These are phyloP conservation scores for Agrocybe praecox DNA, from an alignment of 768 basidiomycete genomes.

Conservation along the genomic window DNA sequence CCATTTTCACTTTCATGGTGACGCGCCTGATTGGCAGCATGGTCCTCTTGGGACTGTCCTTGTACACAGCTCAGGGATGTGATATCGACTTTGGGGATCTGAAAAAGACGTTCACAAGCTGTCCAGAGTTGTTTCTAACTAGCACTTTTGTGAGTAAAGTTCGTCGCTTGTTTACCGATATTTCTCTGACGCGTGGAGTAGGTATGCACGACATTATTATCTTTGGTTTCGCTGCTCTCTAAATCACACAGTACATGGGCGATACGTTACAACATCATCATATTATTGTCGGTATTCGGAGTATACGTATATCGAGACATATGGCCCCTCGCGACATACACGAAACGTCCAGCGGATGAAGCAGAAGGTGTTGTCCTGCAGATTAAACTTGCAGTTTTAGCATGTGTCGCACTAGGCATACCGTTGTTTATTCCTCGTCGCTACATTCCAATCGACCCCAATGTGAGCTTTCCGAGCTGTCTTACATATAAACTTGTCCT, in stretches of 20 bases:
- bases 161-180: background rate
- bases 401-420: slow-evolving; percentile 43
- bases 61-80: background rate
- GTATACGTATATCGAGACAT: slow-evolving; percentile 57
- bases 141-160: slow-evolving; percentile 12
- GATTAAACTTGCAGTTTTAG: slow-evolving; percentile 46
- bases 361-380: slow-evolving; percentile 48
- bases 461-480: slow-evolving; percentile 21
- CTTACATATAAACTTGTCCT: background rate
- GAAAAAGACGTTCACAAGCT: background rate
- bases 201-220: slow-evolving; percentile 10
- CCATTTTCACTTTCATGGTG: slow-evolving; percentile 12
- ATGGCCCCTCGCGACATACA: slow-evolving; percentile 56
- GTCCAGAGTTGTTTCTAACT: slow-evolving; percentile 10
- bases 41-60: slow-evolving; percentile 5
- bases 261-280: slow-evolving; percentile 37
- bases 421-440: slow-evolving; percentile 54
- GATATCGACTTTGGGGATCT: background rate
- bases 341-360: slow-evolving; percentile 42
- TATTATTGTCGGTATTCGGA: slow-evolving; percentile 26
- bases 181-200: background rate
- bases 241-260: slow-evolving; percentile 45
- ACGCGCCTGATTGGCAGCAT: slow-evolving; percentile 11
- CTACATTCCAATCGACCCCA: slow-evolving; percentile 54
- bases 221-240: slow-evolving; percentile 8